phyloP scores from a whole-genome alignment of 352 stramenopile species.

The Globisporangium alternatum region DNA sequence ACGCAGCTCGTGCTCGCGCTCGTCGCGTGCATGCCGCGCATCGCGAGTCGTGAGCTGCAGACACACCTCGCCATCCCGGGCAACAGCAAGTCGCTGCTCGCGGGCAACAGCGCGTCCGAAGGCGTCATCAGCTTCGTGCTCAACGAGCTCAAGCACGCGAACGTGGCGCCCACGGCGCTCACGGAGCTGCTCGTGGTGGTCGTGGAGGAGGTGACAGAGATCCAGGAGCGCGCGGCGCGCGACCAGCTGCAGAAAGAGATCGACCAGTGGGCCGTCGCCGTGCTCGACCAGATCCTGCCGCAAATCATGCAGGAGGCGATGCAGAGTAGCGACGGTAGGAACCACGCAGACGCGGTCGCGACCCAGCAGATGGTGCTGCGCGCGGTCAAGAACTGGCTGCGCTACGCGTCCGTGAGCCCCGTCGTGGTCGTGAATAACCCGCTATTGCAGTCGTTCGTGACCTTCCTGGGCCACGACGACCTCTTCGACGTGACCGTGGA shows the following conservation, averaged over 20 bases:
- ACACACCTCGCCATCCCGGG: constrained; percentile 9
- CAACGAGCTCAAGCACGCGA: constrained; percentile 35
- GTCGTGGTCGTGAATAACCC: constrained; percentile 55
- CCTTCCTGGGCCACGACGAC: constrained; percentile 65
- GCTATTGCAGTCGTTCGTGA: constrained; percentile 61
- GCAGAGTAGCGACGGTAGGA: constrained; percentile 16
- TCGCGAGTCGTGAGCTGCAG: constrained; percentile 41
- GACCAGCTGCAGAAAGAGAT: constrained; percentile 61
- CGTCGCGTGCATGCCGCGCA: constrained; percentile 51
- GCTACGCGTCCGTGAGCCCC: constrained; percentile 41
- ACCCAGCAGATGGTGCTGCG: constrained; percentile 61
- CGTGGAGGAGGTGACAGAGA: constrained; percentile 57
- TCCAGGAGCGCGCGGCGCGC: constrained; percentile 42
- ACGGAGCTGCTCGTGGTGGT: constrained; percentile 65
- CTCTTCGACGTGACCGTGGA: constrained; percentile 86
- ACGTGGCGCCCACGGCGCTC: constrained; percentile 36
- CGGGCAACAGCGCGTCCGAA: neutral
- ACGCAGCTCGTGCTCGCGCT: constrained; percentile 75
- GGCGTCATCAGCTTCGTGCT: constrained; percentile 63
- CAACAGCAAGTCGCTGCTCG: constrained; percentile 13
- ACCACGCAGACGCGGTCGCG: constrained; percentile 23
- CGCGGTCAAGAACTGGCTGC: constrained; percentile 61
- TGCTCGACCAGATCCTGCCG: constrained; percentile 67
- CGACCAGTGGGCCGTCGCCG: constrained; percentile 46
- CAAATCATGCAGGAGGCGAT: constrained; percentile 70